phyloP scores from a whole-genome alignment of 306 rosid species.

The Trifolium pratense region DNA sequence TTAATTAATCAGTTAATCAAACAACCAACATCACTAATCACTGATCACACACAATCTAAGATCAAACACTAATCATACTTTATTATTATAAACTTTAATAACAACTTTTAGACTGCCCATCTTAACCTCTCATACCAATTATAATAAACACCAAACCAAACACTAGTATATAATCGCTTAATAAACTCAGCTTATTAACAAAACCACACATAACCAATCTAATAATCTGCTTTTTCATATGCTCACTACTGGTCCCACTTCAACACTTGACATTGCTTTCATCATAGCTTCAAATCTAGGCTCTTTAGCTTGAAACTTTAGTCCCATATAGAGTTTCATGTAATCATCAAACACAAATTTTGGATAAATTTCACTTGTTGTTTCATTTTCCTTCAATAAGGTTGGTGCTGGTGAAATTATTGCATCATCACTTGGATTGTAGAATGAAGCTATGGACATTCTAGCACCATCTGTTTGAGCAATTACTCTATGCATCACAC shows the following conservation, averaged over 20 bases:
- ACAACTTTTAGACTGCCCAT: conserved; percentile 26
- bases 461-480: conserved; percentile 77
- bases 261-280: conserved; percentile 60
- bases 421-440: conserved; percentile 91
- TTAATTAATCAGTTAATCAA: conserved; percentile 34
- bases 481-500: conserved; percentile 81
- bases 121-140: conserved; percentile 33
- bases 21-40: conserved; percentile 37
- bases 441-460: conserved; percentile 95
- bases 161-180: conserved; percentile 31
- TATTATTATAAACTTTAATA: conserved; percentile 27
- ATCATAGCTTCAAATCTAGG: conserved; percentile 97
- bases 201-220: conserved; percentile 19
- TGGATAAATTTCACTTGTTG: conserved; percentile 64
- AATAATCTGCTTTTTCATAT: background rate
- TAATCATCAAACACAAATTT: conserved; percentile 92
- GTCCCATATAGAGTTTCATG: conserved; percentile 88
- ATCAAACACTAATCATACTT: conserved; percentile 25
- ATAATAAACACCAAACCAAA: conserved; percentile 10
- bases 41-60: conserved; percentile 40
- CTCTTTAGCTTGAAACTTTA: conserved; percentile 92
- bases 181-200: conserved; percentile 33
- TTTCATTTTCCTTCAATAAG: conserved; percentile 62
- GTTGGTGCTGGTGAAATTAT: conserved; percentile 80
- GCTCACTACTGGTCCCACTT: conserved; percentile 55